Conservation (phyloP, 345 rosid genomes). For the Diplotaxis tenuifolia region DNA sequence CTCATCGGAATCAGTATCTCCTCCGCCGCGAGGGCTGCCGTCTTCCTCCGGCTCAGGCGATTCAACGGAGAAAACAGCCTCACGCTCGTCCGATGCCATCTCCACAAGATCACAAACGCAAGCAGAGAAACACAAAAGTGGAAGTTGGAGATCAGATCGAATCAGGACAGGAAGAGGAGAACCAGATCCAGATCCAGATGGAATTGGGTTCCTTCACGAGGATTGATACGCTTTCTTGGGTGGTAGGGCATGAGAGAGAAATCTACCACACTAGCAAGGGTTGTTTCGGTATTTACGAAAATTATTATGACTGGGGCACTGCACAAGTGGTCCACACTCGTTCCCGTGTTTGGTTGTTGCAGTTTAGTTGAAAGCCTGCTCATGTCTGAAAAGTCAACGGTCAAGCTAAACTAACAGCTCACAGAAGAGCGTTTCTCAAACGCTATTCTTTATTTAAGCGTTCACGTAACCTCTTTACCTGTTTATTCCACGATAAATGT, state of each 20-base stretch:
- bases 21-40: constrained; percentile 31
- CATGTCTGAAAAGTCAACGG: constrained; percentile 6
- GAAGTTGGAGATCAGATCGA: not conserved
- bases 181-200: constrained; percentile 19
- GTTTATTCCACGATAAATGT: not conserved
- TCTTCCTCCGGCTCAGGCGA: constrained; percentile 58
- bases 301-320: constrained; percentile 12
- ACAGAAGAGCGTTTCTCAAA: not conserved
- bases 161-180: not conserved
- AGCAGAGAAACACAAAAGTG: not conserved
- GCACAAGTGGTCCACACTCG: constrained; percentile 25
- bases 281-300: not conserved
- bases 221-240: constrained; percentile 25
- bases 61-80: constrained; percentile 52
- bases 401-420: not conserved
- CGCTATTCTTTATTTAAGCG: not conserved
- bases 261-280: not conserved
- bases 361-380: constrained; percentile 21
- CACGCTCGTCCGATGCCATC: constrained; percentile 64
- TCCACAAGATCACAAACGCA: not conserved
- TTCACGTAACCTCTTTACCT: not conserved
- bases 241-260: constrained; percentile 38
- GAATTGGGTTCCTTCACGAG: constrained; percentile 33
- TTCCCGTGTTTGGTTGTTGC: constrained; percentile 29
- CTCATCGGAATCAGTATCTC: constrained; percentile 40